A percentile compares a stretch with the other conserved stretches of the same genome.
Evolutionary conservation across 495 filamentous ascomycete genomes (phyloP).

Genomic region (Beverwykella pulmonaria): DNA sequence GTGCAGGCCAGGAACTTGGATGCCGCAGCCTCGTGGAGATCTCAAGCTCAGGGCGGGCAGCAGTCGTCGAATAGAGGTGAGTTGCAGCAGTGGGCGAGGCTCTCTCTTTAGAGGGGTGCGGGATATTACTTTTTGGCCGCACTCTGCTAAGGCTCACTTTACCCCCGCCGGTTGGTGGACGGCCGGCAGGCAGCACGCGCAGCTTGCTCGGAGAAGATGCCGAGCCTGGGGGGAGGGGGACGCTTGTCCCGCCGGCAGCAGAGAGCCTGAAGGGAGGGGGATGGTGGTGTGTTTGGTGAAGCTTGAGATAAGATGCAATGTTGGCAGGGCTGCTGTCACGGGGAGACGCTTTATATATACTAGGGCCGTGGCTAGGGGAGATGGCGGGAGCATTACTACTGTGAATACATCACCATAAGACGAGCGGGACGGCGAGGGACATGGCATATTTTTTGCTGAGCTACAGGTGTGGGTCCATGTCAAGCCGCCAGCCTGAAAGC

Average conservation of each 20-base stretch:
- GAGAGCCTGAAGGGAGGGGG: not conserved
- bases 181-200: too few relatives aligned
- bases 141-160: not conserved
- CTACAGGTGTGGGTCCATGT: conserved; percentile 7
- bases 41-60: not conserved
- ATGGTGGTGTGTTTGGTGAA: not conserved
- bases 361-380: not conserved
- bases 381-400: not conserved
- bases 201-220: not conserved
- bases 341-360: conserved; percentile 10
- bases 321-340: conserved; percentile 16
- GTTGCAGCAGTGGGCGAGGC: too few relatives aligned
- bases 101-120: not conserved
- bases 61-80: too few relatives aligned
- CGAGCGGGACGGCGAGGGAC: too few relatives aligned
- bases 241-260: not conserved
- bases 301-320: conserved; percentile 24
- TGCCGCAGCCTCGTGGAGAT: too few relatives aligned
- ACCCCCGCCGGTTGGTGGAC: conserved; percentile 19
- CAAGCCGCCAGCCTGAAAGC: not conserved
- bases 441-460: not conserved
- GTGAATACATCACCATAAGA: not conserved
- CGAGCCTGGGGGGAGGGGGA: not conserved
- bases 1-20: not conserved
- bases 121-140: not conserved